Percentiles rank a stretch among this genome's conserved stretches.
phyloP scores from a whole-genome alignment of 441 rosid genomes.

The Eruca vesicaria region DNA sequence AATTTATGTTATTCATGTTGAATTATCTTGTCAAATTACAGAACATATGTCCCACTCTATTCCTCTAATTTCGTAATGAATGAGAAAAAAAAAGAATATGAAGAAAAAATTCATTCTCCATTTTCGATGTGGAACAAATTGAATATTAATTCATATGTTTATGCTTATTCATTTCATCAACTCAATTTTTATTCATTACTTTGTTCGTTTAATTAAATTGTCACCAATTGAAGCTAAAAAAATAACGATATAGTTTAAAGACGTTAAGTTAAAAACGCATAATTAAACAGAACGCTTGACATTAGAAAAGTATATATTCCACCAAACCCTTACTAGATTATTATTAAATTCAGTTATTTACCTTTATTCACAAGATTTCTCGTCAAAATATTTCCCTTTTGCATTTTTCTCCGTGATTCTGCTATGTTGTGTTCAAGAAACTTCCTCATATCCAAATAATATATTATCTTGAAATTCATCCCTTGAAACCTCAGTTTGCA shows the following conservation, averaged over 20 bases:
- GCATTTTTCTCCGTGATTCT: slow-evolving; percentile 31
- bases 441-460: no score
- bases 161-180: no score
- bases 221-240: no score
- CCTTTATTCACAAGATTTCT: slow-evolving; percentile 17
- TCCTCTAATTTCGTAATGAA: neutral
- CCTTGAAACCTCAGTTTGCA: slow-evolving; percentile 15
- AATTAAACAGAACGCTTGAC: slow-evolving; percentile 19
- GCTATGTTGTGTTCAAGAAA: slow-evolving; percentile 2
- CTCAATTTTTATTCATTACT: no score
- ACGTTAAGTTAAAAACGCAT: no score
- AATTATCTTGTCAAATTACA: neutral
- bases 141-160: neutral
- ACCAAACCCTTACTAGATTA: slow-evolving; percentile 10
- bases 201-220: no score
- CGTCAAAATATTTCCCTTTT: neutral
- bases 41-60: neutral
- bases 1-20: neutral
- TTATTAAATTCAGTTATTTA: neutral
- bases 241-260: no score
- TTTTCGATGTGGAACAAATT: neutral
- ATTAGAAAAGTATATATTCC: neutral
- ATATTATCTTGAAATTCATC: no score
- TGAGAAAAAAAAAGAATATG: neutral
- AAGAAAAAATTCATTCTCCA: neutral